These are phyloP conservation scores for Hygrophila difformis DNA, from an alignment of 257 asterid species.

Conservation along the genomic window DNA sequence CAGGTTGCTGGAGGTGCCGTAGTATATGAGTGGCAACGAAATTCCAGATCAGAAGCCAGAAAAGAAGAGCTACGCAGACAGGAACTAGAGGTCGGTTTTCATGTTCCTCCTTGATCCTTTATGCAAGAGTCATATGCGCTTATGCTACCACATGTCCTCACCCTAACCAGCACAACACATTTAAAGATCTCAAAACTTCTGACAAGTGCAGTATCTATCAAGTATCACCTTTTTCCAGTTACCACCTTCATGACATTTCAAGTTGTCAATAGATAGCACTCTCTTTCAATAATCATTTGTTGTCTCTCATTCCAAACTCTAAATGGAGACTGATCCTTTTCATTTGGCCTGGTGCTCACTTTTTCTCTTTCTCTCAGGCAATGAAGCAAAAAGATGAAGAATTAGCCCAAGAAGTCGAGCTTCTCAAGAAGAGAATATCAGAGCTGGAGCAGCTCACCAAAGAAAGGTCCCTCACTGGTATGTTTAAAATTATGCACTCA, in stretches of 20 bases:
- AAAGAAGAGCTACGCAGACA: slow-evolving; percentile 61
- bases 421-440: slow-evolving; percentile 37
- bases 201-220: not conserved
- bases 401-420: slow-evolving; percentile 42
- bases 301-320: too few species aligned
- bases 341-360: not conserved
- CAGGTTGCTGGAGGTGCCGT: slow-evolving; percentile 73
- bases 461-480: slow-evolving; percentile 23
- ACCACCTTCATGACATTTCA: not conserved
- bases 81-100: slow-evolving; percentile 48
- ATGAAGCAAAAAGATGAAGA: slow-evolving; percentile 54
- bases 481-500: slow-evolving; percentile 19
- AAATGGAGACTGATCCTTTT: not conserved
- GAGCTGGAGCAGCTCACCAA: slow-evolving; percentile 41
- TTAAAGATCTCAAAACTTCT: not conserved
- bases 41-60: slow-evolving; percentile 73
- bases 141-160: not conserved
- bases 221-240: not conserved
- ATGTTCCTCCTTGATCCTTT: not conserved
- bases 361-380: slow-evolving; percentile 22
- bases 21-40: slow-evolving; percentile 70
- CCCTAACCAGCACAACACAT: not conserved
- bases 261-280: too few species aligned
- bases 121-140: not conserved
- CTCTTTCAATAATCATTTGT: too few species aligned